These are phyloP conservation scores for Trichophyton rubrum DNA, from an alignment of 2,329 filamentous ascomycete genomes.

Conservation along the genomic window DNA sequence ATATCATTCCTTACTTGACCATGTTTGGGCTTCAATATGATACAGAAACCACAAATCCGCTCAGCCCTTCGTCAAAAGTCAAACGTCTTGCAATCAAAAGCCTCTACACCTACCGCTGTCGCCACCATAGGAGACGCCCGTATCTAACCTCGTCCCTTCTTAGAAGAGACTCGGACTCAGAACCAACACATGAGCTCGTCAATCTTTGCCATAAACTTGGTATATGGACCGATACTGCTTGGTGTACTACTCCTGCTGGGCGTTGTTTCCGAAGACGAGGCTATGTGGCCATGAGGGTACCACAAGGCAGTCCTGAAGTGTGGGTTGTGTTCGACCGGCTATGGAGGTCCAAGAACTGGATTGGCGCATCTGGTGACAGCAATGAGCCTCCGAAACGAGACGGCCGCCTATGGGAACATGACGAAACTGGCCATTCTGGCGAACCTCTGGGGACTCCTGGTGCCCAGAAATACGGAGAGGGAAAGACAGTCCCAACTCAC, in stretches of 20 bases:
- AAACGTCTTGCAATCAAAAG: conserved; percentile 43
- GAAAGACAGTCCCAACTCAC: conserved; percentile 44
- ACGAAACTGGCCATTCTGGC: conserved; percentile 42
- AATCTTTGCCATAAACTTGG: conserved; percentile 46
- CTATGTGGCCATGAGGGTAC: conserved; percentile 44
- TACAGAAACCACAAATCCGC: conserved; percentile 33
- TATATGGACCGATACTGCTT: conserved; percentile 50
- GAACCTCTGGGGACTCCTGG: conserved; percentile 43
- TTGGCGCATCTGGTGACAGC: conserved; percentile 33
- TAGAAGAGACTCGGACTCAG: conserved; percentile 47
- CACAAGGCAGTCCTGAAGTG: conserved; percentile 44
- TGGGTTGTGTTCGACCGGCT: conserved; percentile 51
- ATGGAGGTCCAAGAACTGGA: conserved; percentile 48
- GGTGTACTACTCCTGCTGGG: conserved; percentile 47
- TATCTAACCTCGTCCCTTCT: conserved; percentile 45
- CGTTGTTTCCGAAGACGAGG: conserved; percentile 45
- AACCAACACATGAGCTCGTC: conserved; percentile 49
- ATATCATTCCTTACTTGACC: conserved; percentile 47
- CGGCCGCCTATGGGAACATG: conserved; percentile 45
- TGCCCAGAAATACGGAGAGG: conserved; percentile 34
- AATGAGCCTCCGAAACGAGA: conserved; percentile 29
- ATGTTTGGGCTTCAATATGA: conserved; percentile 35
- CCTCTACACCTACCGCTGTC: conserved; percentile 49
- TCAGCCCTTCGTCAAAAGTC: conserved; percentile 21
- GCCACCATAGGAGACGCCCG: conserved; percentile 48